Evolutionary conservation across 2,329 filamentous ascomycete species (phyloP), one percentile per base, ranked within the genome.

Genomic region (Calonectria montana): DNA sequence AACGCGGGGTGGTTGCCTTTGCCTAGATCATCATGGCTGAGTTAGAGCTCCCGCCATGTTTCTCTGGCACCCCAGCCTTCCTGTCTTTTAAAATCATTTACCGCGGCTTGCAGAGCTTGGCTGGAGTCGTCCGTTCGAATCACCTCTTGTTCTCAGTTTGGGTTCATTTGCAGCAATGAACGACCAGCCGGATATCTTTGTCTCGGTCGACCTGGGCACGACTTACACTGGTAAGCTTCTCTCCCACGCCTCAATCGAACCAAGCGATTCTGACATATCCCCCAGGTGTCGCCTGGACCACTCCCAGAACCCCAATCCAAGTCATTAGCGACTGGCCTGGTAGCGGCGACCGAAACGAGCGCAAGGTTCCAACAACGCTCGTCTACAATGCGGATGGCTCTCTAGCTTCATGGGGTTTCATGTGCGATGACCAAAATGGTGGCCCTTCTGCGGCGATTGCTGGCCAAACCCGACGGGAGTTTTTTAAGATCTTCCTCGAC

Each of bases 401-500:
- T 12, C 80, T 88, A 7, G 86, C 86, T 0, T 88, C 86, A 0
- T 90, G 88, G 88, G 88, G 88, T 0, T 89, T 87, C 74, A 81
- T 87, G 31, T 89, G 88, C 47, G 85, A 86, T 29, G 86, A 88
- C 10, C 83, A 87, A 18, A 83, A 87, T 25, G 84, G 85, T 3
- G 53, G 53, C 2, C 53, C 35, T 1, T 21, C 31, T 15, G 53
- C 53, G 2, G 53, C 55, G 0, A 47, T 41, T 1, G 67, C 77
- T 1, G 79, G 76, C 18, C 85, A 84, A 67, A 77, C 74, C 8
- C 81, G 82, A 4, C 81, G 82, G 9, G 87, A 89, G 67, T 88
- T 88, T 83, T 90, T 90, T 83, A 90, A 90, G 75, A 88, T 88
- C 71, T 89, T 86, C 74, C 83, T 89, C 16, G 88, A 90, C 65